Percentiles rank a stretch among this genome's conserved stretches.
Conservation (phyloP, 2,329 filamentous ascomycete species). For the Zymoseptoria passerinii region DNA sequence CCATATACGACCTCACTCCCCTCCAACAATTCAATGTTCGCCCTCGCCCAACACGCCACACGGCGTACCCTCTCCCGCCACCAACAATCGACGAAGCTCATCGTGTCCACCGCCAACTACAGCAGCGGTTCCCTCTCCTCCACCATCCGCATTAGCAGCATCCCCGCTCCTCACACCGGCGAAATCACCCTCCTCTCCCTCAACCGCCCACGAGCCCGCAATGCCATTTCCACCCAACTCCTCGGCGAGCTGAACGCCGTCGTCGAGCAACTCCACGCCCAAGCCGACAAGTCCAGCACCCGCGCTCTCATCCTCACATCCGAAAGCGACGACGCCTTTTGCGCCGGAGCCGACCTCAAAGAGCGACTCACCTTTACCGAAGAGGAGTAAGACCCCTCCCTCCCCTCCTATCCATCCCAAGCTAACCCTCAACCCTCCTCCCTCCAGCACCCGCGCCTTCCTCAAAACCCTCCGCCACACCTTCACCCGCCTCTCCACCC, state of each 20-base stretch:
- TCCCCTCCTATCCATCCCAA: no score
- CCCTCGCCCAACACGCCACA: neutral
- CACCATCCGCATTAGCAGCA: conserved; percentile 58
- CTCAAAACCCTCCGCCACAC: conserved; percentile 67
- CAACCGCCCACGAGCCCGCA: conserved; percentile 75
- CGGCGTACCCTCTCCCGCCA: conserved; percentile 1
- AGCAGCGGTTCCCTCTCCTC: conserved; percentile 20
- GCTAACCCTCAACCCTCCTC: neutral
- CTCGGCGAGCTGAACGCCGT: conserved; percentile 63
- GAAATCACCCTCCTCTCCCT: conserved; percentile 83
- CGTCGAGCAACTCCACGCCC: conserved; percentile 59
- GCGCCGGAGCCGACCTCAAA: conserved; percentile 89
- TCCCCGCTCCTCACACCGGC: conserved; percentile 70
- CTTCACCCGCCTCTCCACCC: conserved; percentile 60
- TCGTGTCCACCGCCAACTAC: conserved; percentile 1
- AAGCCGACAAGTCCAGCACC: conserved; percentile 53
- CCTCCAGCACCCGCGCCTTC: conserved; percentile 65
- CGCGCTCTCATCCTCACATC: conserved; percentile 77
- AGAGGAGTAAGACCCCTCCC: conserved; percentile 53
- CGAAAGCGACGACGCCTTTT: conserved; percentile 80
- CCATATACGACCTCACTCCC: neutral
- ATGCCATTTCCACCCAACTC: conserved; percentile 78
- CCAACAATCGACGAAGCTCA: conserved; percentile 7
- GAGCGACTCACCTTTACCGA: conserved; percentile 69
- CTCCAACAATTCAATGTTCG: neutral